Conservation (phyloP, 2,329 filamentous ascomycete species). For the Sporothrix inflata region DNA sequence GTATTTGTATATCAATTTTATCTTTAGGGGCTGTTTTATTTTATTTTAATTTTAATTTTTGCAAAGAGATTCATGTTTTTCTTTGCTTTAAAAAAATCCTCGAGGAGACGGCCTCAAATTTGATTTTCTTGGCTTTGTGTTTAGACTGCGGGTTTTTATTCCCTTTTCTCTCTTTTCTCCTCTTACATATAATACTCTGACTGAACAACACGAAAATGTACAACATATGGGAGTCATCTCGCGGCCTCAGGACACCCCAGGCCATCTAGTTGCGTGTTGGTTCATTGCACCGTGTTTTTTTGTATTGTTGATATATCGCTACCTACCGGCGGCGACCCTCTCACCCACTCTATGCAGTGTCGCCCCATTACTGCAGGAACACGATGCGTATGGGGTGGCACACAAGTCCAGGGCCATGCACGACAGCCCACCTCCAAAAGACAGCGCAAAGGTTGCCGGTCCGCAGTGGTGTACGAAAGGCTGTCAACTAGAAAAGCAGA, state of each 20-base stretch:
- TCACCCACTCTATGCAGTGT: background rate
- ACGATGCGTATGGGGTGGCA: background rate
- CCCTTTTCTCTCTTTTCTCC: too few species aligned
- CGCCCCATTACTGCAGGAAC: conserved; percentile 22
- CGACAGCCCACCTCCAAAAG: background rate
- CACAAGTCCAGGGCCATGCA: background rate
- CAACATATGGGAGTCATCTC: too few species aligned
- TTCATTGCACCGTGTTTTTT: background rate
- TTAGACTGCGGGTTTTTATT: too few species aligned
- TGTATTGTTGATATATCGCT: background rate
- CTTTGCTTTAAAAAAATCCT: too few species aligned
- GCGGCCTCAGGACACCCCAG: too few species aligned
- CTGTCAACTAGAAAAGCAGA: background rate
- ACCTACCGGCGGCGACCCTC: background rate
- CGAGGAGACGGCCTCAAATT: too few species aligned
- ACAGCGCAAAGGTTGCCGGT: background rate
- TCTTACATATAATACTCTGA: too few species aligned
- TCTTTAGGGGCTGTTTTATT: background rate
- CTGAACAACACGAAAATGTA: too few species aligned
- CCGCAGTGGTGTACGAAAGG: background rate
- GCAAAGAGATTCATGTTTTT: too few species aligned
- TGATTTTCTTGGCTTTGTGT: too few species aligned
- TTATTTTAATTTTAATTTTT: too few species aligned
- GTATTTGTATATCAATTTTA: background rate
- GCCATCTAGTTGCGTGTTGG: too few species aligned